phyloP scores from a whole-genome alignment of 176 grass and related monocot genomes.

The Oryza punctata region DNA sequence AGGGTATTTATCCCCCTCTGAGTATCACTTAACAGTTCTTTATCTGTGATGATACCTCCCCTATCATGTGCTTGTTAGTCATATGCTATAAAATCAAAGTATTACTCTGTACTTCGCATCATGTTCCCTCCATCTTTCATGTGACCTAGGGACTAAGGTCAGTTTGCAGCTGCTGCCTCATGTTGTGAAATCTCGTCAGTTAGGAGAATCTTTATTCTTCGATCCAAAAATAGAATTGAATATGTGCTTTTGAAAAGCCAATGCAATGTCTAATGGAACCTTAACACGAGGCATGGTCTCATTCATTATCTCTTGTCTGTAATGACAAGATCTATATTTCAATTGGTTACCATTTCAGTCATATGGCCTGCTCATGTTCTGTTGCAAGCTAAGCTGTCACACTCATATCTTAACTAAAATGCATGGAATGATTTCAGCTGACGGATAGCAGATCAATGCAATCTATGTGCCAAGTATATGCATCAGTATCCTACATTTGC shows the following conservation, averaged over 20 bases:
- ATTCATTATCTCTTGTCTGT: background rate
- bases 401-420: conserved; percentile 15
- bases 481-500: conserved; percentile 91
- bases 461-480: conserved; percentile 97
- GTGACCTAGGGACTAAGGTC: background rate
- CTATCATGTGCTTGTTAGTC: conserved; percentile 3
- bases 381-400: background rate
- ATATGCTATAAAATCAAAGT: background rate
- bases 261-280: background rate
- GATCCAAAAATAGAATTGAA: background rate
- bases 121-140: background rate
- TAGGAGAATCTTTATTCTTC: background rate
- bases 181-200: background rate
- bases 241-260: background rate
- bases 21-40: background rate
- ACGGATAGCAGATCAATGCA: conserved; percentile 88
- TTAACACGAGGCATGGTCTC: background rate
- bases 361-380: conserved; percentile 31
- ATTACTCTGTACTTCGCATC: conserved; percentile 3
- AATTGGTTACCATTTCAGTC: background rate
- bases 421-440: conserved; percentile 59
- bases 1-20: conserved; percentile 45
- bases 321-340: background rate
- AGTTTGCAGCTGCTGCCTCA: background rate
- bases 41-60: conserved; percentile 5